Conservation (phyloP, 1,284 basidiomycete genomes). For the Trichosporon sp. region DNA sequence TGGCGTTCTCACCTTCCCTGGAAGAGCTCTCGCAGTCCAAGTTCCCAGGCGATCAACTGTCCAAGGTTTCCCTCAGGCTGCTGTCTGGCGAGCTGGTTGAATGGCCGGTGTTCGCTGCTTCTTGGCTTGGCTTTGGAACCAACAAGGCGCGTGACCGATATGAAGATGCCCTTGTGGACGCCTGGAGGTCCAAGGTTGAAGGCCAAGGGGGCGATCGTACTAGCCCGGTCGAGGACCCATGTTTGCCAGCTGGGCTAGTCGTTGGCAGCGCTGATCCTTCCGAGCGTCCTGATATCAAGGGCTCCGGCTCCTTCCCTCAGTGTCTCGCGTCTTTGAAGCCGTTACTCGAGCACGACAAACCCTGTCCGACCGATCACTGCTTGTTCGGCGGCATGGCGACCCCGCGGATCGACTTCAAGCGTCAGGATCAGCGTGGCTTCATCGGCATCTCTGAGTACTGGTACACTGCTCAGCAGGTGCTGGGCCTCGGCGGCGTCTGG, state of each 20-base stretch:
- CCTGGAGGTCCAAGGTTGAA: slow-evolving; percentile 20
- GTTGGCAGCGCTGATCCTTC: slow-evolving; percentile 53
- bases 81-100: slow-evolving; percentile 79
- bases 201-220: not conserved
- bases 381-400: slow-evolving; percentile 95
- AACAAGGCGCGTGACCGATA: slow-evolving; percentile 93
- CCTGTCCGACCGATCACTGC: slow-evolving; percentile 80
- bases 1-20: slow-evolving; percentile 73
- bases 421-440: slow-evolving; percentile 67
- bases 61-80: slow-evolving; percentile 74
- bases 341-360: slow-evolving; percentile 77
- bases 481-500: slow-evolving; percentile 89
- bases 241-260: slow-evolving; percentile 72
- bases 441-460: slow-evolving; percentile 99
- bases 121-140: slow-evolving; percentile 97
- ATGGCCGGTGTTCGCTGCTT: slow-evolving; percentile 94
- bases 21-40: slow-evolving; percentile 55
- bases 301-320: slow-evolving; percentile 83
- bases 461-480: slow-evolving; percentile 88
- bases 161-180: slow-evolving; percentile 61
- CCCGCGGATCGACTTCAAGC: slow-evolving; percentile 79
- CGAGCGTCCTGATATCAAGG: slow-evolving; percentile 63
- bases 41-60: slow-evolving; percentile 58
- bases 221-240: slow-evolving; percentile 62
- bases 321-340: slow-evolving; percentile 72